These are phyloP conservation scores for Ogataea degrootiae DNA, from an alignment of 805 yeast species.

Conservation along the genomic window DNA sequence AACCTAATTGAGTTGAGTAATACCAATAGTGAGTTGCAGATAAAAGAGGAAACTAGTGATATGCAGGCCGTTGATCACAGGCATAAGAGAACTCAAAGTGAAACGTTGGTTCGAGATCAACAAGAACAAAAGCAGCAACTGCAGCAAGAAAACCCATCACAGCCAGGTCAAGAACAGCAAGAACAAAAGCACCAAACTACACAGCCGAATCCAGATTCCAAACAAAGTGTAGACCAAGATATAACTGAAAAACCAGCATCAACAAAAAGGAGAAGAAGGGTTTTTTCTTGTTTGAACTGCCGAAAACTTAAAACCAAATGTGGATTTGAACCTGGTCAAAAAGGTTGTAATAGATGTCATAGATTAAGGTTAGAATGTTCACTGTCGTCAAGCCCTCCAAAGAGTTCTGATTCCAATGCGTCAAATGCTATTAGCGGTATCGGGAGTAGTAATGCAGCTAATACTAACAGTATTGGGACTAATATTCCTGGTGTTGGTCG, in stretches of 20 bases:
- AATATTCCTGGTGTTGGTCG: neutral
- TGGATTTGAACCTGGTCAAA: slow-evolving; percentile 39
- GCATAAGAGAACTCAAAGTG: too few species aligned
- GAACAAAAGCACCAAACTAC: neutral
- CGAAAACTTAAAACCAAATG: slow-evolving; percentile 56
- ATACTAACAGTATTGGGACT: neutral
- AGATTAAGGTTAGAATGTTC: slow-evolving; percentile 46
- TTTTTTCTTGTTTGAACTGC: slow-evolving; percentile 45
- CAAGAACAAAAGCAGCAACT: too few species aligned
- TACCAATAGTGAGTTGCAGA: neutral
- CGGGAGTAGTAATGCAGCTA: neutral
- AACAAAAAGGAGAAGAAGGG: slow-evolving; percentile 20
- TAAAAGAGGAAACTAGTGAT: too few species aligned
- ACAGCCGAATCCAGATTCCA: neutral
- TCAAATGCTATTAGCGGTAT: too few species aligned
- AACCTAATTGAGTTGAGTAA: neutral
- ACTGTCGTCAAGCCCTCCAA: slow-evolving; percentile 22
- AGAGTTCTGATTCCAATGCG: neutral
- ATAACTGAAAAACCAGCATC: slow-evolving; percentile 1
- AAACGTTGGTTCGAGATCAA: too few species aligned
- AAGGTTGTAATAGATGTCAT: slow-evolving; percentile 49
- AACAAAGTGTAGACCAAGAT: neutral
- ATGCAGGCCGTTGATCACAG: too few species aligned
- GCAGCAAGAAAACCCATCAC: too few species aligned
- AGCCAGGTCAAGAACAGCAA: too few species aligned